Base-by-base conservation (phyloP, 768 basidiomycete species). In the Kwoniella pini region DNA sequence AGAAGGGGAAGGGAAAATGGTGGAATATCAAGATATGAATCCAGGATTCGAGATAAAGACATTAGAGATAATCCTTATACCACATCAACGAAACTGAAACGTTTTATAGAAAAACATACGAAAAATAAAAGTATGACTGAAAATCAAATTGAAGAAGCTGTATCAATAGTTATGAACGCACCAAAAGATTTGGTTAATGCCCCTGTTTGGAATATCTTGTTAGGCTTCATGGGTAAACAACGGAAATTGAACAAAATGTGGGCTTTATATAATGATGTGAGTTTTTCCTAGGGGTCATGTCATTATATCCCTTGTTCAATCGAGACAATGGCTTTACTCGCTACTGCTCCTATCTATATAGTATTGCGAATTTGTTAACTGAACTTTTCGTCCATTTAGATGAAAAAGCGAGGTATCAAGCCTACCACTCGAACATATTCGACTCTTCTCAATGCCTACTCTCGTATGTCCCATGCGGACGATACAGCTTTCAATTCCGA, bases 331-430 rank as follows among this genome's bases (percentile, higher is more conserved):
- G 43, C 21, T 11, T 44, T 43, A 43, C 15, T 28, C 45, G 21
- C 43, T 21, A 15, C 33, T 36, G 7, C 33, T 15, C 15, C 7
- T 15, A 15, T 36, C 33, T 36, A 7, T 36, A 36, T 36, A 15
- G 33, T 36, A 7, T 36, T 36, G 33, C 33, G n/a, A n/a, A 44
- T 10, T n/a, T n/a, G 9, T 6, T 24, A n/a, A 9, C 31, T 53
- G 12, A 28, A 42, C 5, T 7, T 6, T 42, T 42, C n/a, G 12
- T 12, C 11, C 5, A 42, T 42, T 42, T 30, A 77, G 76, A 77
- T 77, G 76, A 77, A 77, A 59, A 77, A 76, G 57, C 36, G 70
- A 40, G 74, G 71, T n/a, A 68, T 77, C 22, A 60, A 55, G 15
- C 74, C 76, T 12, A 67, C 67, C 3, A 54, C 67, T 5, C 48